Evolutionary conservation across 23 red algal species (phyloP).

Genomic region (Pyropia haitanensis): DNA sequence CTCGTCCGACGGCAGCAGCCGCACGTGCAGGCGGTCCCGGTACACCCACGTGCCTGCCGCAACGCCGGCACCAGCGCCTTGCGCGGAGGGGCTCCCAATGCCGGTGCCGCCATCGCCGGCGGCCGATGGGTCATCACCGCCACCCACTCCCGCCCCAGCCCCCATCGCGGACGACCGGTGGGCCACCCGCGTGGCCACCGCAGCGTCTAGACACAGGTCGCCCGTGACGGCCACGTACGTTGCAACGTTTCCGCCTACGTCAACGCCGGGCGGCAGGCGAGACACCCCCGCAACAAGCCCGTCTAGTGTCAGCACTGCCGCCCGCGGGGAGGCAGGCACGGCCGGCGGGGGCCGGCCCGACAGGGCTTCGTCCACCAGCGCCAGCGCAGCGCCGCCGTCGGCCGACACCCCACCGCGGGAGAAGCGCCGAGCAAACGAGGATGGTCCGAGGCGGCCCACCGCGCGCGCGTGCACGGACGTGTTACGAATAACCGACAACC

Average conservation of each 20-base stretch:
- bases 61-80: background rate
- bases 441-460: conserved; percentile 5
- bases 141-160: too few relatives aligned
- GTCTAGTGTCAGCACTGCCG: too few relatives aligned
- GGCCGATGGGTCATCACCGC: too few relatives aligned
- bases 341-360: background rate
- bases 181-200: too few relatives aligned
- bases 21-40: conserved; percentile 27
- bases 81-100: too few relatives aligned
- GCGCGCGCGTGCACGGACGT: conserved; percentile 34
- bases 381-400: background rate
- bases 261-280: too few relatives aligned
- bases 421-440: conserved; percentile 4
- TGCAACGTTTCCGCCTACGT: too few relatives aligned
- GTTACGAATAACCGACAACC: conserved; percentile 50
- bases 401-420: background rate
- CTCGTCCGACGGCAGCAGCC: conserved; percentile 39
- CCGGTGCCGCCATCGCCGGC: too few relatives aligned
- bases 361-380: background rate
- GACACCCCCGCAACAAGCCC: too few relatives aligned
- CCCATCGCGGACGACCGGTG: too few relatives aligned
- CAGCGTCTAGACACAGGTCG: too few relatives aligned
- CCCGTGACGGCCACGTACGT: too few relatives aligned
- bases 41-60: conserved; percentile 8
- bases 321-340: background rate